A percentile compares a stretch with the other conserved stretches of the same genome.
phyloP scores from a whole-genome alignment of 176 grass and related monocot species.

The Oryza glumipatula region DNA sequence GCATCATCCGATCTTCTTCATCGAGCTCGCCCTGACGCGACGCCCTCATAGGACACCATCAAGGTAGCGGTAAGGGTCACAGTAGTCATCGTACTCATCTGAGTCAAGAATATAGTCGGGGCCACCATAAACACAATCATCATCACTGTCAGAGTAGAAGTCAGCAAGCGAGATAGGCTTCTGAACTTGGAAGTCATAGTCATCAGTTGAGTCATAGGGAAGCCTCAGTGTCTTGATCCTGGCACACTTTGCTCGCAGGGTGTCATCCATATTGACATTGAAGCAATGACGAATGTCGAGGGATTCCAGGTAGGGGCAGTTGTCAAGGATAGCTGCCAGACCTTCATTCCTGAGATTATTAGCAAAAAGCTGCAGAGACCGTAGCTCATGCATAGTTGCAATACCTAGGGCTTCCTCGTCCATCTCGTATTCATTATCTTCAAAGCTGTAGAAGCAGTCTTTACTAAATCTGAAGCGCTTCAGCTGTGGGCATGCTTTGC shows the following conservation, averaged over 20 bases:
- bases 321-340: conserved; percentile 6
- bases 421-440: too few relatives aligned
- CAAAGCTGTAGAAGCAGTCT: too few relatives aligned
- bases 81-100: neutral
- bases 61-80: neutral
- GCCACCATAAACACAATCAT: neutral
- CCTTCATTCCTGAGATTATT: neutral
- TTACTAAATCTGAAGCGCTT: too few relatives aligned
- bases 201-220: neutral
- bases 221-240: conserved; percentile 32
- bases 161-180: too few relatives aligned
- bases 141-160: neutral
- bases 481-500: too few relatives aligned
- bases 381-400: too few relatives aligned
- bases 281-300: neutral
- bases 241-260: conserved; percentile 31
- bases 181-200: neutral
- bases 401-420: too few relatives aligned
- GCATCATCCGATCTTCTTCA: neutral
- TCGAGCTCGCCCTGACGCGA: neutral
- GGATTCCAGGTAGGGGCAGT: conserved; percentile 18
- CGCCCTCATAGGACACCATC: neutral
- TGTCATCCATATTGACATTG: neutral
- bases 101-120: neutral
- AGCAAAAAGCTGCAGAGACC: too few relatives aligned